Base-by-base conservation (phyloP, 495 filamentous ascomycete genomes). In the Staphylotrichum longicolle region DNA sequence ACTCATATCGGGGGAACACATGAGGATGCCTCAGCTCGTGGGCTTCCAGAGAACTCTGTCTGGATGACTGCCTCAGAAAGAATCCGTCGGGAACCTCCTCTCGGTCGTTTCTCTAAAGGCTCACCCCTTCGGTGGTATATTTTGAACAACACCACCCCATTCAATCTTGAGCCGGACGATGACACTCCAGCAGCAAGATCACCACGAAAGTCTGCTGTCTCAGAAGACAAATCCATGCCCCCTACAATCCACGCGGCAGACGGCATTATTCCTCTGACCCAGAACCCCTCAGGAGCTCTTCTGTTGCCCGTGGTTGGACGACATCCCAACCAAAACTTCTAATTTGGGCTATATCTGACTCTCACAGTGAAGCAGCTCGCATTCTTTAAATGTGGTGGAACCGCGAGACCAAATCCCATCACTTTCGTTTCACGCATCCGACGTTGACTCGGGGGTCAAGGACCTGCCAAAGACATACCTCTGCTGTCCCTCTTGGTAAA, bases 121-220 rank as follows among this genome's bases (percentile, higher is more conserved):
- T 34, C 32, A 35, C 48, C 11, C 32, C 11, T 7, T n/a, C 32
- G 20, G 48, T 33, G 5, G 9, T 32, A 10, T 51, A 35, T 7
- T 2, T 35, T 33, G 10, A 51, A 7, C 11, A 33, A 51, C 32
- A 51, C 9, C 48, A 51, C 48, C 32, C 35, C 33, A 11, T 33
- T 35, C 48, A 35, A 15, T 3, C n/a, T 5, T 4, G 5, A 51
- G 32, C 48, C 32, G 10, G 32, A 51, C 33, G 48, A 51, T 27
- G 10, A 33, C 48, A 33, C 48, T 51, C 30, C 48, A 27, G 48
- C 14, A 51, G 48, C 33, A 33, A 51, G 48, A 51, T 51, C 32
- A 51, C 48, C 32, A 14, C 48, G 32, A 33, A 12, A 2, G 12
- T 51, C 48, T 35, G 5, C 15, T 51, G 14, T n/a, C 34, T 35